A percentile compares a stretch with the other conserved stretches of the same genome.
phyloP scores from a whole-genome alignment of 2,329 filamentous ascomycete genomes.

The Aureobasidium sp. region DNA sequence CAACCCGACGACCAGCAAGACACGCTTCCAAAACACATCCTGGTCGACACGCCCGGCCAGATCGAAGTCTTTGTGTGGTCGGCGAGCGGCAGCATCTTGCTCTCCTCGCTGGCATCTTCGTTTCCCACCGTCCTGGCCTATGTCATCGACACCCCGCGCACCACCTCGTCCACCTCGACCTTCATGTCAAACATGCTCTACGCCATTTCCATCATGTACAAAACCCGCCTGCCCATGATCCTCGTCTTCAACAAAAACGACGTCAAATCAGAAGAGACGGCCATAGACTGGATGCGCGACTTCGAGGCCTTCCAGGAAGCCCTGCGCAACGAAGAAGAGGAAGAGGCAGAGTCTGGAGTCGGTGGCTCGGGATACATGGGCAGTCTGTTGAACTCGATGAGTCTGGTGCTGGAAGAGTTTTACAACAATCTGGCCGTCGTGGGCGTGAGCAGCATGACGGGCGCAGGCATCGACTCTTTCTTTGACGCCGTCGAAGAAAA shows the following conservation, averaged over 20 bases:
- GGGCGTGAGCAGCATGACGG: constrained; percentile 86
- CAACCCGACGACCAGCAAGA: not conserved
- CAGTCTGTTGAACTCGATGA: constrained; percentile 94
- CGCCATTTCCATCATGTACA: constrained; percentile 96
- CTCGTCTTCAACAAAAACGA: constrained; percentile 99
- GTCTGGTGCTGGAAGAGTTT: constrained; percentile 92
- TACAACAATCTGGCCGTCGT: constrained; percentile 92
- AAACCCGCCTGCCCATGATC: constrained; percentile 97
- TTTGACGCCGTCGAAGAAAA: constrained; percentile 85
- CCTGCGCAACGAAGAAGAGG: constrained; percentile 66
- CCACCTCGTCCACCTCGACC: constrained; percentile 84
- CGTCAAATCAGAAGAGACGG: constrained; percentile 80
- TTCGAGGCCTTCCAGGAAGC: constrained; percentile 93
- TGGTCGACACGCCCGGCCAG: constrained; percentile 93
- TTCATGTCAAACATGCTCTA: constrained; percentile 99
- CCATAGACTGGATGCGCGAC: constrained; percentile 99
- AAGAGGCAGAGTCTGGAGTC: constrained; percentile 60
- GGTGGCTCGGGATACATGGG: constrained; percentile 93
- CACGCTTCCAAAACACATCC: constrained; percentile 60
- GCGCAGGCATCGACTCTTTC: constrained; percentile 86
- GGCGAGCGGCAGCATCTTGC: constrained; percentile 84
- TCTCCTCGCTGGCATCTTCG: constrained; percentile 84
- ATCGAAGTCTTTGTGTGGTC: constrained; percentile 99
- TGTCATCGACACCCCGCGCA: constrained; percentile 87
- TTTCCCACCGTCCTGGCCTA: constrained; percentile 98